A percentile compares a stretch with the other conserved stretches of the same genome.
Evolutionary conservation across 1,139 yeast genomes (phyloP).

Genomic region (Taphrina sp.): DNA sequence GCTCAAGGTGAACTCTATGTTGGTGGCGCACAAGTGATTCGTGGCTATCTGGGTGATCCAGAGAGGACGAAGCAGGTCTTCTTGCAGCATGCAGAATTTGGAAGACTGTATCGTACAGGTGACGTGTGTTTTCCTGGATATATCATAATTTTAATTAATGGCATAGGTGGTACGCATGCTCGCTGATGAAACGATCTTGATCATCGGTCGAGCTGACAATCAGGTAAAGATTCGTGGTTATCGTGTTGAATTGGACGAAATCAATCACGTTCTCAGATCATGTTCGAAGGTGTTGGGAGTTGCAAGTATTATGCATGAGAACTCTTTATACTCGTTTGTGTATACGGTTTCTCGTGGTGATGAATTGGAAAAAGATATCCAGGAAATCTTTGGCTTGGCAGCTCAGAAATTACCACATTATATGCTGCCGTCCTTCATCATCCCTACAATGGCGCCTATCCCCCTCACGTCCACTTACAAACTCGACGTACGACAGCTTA

Average conservation of each 20-base stretch:
- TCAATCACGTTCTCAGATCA: slow-evolving; percentile 28
- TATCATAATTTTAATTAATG: too few species aligned
- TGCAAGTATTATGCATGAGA: slow-evolving; percentile 27
- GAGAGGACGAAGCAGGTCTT: slow-evolving; percentile 36
- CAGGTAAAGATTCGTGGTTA: slow-evolving; percentile 41
- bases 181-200: slow-evolving; percentile 37
- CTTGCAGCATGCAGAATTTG: slow-evolving; percentile 30
- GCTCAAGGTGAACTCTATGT: slow-evolving; percentile 39
- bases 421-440: slow-evolving; percentile 38
- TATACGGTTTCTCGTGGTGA: neutral
- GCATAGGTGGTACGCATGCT: slow-evolving; percentile 38
- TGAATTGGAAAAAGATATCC: neutral
- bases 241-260: slow-evolving; percentile 40
- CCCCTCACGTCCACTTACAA: slow-evolving; percentile 38
- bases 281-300: slow-evolving; percentile 31
- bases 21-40: slow-evolving; percentile 39
- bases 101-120: slow-evolving; percentile 39
- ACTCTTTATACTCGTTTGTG: slow-evolving; percentile 5
- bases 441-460: slow-evolving; percentile 22
- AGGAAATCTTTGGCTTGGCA: neutral
- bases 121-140: too few species aligned
- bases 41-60: slow-evolving; percentile 37
- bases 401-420: slow-evolving; percentile 36
- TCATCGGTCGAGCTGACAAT: slow-evolving; percentile 39
- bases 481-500: slow-evolving; percentile 33